Base-by-base conservation (phyloP, 257 asterid species). In the Solanum microdontum region DNA sequence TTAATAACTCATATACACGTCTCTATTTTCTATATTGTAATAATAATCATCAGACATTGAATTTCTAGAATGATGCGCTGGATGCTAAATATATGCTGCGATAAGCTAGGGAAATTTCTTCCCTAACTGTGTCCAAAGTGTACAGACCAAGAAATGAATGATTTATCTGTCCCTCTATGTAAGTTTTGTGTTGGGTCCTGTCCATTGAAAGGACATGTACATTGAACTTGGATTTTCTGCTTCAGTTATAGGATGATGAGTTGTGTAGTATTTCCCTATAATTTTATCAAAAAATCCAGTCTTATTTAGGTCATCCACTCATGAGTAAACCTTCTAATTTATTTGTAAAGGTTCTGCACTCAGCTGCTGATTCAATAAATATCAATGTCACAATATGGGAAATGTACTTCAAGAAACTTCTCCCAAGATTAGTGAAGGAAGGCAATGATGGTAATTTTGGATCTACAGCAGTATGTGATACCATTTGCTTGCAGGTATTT, bases 391-490 rank as follows among this genome's bases (percentile, higher is more conserved):
- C 92, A 89, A 89, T 97, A 86, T 97, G 98, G 99, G 93, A 91
- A 34, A 90, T 96, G 96, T 97, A 97, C 90, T 97, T 97, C 93
- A 92, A 89, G 74, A 90, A 93, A 86, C 91, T 97, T 87, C 96
- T 97, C 69, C 99, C 98, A 21, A 80, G 94, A 84, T 88, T 97
- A 88, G 99, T 92, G 79, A 97, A 92, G 90, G 90, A 90, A 84
- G 99, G 99, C 32, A 91, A 93, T 86, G 99, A 97, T 89, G 97
- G 98, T 51, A 97, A 97, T 88, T 92, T 91, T 55, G 99, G 99
- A 88, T 94, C 99, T 11, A 85, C 99, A 24, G 98, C 98, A 12
- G 92, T 92, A 37, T 94, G 97, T 39, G 99, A 97, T 93, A 93
- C 98, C 23, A 88, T 94, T 45, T 97, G 99, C 93, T 90, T 97